Conservation (phyloP, 2,329 filamentous ascomycete genomes). For the Aspergillus neoniger region DNA sequence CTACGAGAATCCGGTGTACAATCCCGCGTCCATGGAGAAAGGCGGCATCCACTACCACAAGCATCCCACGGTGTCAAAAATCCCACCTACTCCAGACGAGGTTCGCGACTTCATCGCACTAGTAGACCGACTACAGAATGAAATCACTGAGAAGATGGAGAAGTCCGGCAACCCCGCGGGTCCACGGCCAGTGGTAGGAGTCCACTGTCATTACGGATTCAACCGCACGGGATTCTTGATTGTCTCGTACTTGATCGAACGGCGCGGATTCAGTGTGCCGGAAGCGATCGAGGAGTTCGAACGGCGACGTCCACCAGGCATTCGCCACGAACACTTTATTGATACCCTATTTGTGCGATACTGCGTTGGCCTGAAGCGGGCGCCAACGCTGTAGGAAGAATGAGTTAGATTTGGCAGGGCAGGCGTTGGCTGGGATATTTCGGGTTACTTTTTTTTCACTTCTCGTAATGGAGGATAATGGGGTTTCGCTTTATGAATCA, state of each 20-base stretch:
- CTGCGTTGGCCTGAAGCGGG: conserved; percentile 52
- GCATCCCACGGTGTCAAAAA: conserved; percentile 88
- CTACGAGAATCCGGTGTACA: conserved; percentile 87
- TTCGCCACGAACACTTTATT: conserved; percentile 85
- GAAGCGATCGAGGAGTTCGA: conserved; percentile 80
- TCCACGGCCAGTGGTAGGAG: conserved; percentile 63
- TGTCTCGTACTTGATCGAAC: conserved; percentile 85
- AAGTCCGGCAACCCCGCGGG: conserved; percentile 44
- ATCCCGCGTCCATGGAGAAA: conserved; percentile 68
- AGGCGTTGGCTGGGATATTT: conserved; percentile 16
- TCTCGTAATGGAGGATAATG: conserved; percentile 11
- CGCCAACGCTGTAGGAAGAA: conserved; percentile 34
- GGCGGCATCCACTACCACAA: conserved; percentile 76
- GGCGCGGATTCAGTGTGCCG: conserved; percentile 68
- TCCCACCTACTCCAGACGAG: conserved; percentile 70
- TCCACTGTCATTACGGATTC: conserved; percentile 96
- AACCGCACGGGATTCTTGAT: conserved; percentile 93
- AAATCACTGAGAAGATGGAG: conserved; percentile 52
- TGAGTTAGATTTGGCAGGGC: neutral
- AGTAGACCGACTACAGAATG: conserved; percentile 60
- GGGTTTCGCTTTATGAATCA: conserved; percentile 24
- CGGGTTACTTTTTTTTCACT: conserved; percentile 14
- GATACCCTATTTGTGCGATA: conserved; percentile 83
- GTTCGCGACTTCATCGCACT: conserved; percentile 61
- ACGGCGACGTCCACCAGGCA: conserved; percentile 72